A percentile compares a stretch with the other conserved stretches of the same genome.
Evolutionary conservation across 352 stramenopile genomes (phyloP).

Genomic region (Poterioochromonas sp.): DNA sequence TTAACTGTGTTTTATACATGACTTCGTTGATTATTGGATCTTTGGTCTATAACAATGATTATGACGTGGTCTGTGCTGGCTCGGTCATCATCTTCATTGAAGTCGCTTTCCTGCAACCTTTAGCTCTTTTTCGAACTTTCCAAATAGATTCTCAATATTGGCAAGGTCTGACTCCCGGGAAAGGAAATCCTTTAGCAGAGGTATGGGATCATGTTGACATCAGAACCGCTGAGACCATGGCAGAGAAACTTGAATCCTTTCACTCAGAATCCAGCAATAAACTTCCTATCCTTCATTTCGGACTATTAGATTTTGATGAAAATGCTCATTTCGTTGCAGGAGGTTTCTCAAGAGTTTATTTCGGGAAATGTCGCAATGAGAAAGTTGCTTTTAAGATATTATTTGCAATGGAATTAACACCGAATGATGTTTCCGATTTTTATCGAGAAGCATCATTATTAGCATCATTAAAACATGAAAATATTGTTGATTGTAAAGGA

Average conservation of each 20-base stretch:
- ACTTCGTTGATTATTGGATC: background rate
- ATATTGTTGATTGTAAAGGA: constrained; percentile 5
- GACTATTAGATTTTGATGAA: background rate
- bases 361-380: background rate
- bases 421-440: background rate
- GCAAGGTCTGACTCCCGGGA: background rate
- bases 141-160: constrained; percentile 34
- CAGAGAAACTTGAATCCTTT: background rate
- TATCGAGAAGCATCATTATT: background rate
- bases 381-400: constrained; percentile 22
- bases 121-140: constrained; percentile 35
- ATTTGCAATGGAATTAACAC: constrained; percentile 29
- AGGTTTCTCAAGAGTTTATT: constrained; percentile 23
- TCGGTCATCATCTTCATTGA: constrained; percentile 15
- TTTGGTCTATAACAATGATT: background rate
- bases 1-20: background rate
- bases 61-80: background rate
- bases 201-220: constrained; percentile 26
- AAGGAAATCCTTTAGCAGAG: background rate
- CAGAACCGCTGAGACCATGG: background rate
- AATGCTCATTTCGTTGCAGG: background rate
- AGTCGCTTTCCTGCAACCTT: constrained; percentile 35
- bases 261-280: background rate
- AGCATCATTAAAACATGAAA: background rate
- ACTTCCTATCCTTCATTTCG: constrained; percentile 11